Conservation (phyloP, 768 basidiomycete species). For the Kwoniella heveanensis region DNA sequence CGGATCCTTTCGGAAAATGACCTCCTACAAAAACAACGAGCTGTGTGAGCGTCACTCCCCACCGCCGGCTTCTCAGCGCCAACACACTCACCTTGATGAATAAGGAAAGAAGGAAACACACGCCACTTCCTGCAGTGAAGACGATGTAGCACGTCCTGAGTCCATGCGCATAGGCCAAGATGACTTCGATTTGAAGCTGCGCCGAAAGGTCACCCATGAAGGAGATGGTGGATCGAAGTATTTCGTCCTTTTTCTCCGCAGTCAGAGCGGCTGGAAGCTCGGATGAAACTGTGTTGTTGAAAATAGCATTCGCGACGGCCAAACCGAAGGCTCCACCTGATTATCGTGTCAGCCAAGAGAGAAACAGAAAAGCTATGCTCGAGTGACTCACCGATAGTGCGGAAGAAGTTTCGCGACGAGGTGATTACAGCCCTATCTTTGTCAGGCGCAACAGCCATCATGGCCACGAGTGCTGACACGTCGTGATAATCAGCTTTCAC, state of each 20-base stretch:
- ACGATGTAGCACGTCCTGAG: constrained; percentile 43
- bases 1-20: constrained; percentile 27
- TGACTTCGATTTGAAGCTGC: constrained; percentile 9
- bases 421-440: constrained; percentile 51
- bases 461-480: constrained; percentile 41
- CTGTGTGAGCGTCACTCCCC: no score
- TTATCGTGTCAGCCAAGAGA: neutral
- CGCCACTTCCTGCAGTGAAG: constrained; percentile 34
- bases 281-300: constrained; percentile 42
- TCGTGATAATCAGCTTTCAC: neutral
- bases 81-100: constrained; percentile 39
- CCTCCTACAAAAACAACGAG: no score
- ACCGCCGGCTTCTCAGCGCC: no score
- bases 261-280: constrained; percentile 6
- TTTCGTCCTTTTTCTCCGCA: constrained; percentile 10
- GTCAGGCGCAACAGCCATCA: constrained; percentile 34
- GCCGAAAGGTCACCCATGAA: constrained; percentile 10
- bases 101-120: constrained; percentile 33
- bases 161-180: constrained; percentile 36
- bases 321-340: constrained; percentile 47
- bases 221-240: constrained; percentile 20
- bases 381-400: constrained; percentile 42
- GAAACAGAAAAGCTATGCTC: neutral
- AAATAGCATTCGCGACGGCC: constrained; percentile 50
- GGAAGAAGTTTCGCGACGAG: constrained; percentile 46